Conservation (phyloP, 805 yeast genomes). For the Lipomyces spencermartinsiae region DNA sequence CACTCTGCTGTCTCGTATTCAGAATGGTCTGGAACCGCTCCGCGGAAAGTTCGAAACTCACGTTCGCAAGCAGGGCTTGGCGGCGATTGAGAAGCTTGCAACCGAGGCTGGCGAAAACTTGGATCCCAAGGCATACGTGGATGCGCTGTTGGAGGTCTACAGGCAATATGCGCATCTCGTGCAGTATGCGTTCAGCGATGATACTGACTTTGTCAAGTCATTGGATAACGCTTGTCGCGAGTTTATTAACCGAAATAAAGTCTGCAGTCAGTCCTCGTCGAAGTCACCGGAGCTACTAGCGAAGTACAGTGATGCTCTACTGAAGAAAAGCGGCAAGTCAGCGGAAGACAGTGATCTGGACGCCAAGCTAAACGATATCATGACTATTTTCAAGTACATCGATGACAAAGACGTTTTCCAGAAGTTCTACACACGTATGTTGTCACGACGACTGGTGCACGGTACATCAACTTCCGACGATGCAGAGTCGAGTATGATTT, state of each 20-base stretch:
- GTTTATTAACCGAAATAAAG: constrained; percentile 80
- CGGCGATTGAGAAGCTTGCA: constrained; percentile 64
- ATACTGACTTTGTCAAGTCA: constrained; percentile 81
- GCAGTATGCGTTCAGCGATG: constrained; percentile 67
- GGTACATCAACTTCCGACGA: constrained; percentile 85
- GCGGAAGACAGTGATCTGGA: constrained; percentile 73
- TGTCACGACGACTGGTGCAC: constrained; percentile 87
- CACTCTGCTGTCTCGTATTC: constrained; percentile 75
- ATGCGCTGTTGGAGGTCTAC: constrained; percentile 74
- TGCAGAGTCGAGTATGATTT: constrained; percentile 81
- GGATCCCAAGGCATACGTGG: constrained; percentile 81
- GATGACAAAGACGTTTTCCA: constrained; percentile 96
- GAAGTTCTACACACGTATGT: constrained; percentile 83
- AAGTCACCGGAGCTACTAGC: constrained; percentile 92
- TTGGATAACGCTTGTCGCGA: constrained; percentile 86
- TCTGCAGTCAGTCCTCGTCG: constrained; percentile 65
- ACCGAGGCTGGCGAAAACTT: constrained; percentile 48
- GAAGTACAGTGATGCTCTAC: constrained; percentile 80
- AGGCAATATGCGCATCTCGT: constrained; percentile 70
- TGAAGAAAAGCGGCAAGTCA: constrained; percentile 72
- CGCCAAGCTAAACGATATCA: constrained; percentile 75
- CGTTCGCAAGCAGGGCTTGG: constrained; percentile 68
- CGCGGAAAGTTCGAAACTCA: constrained; percentile 74
- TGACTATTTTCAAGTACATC: constrained; percentile 83
- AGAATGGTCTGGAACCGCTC: constrained; percentile 76